Base-by-base conservation (phyloP, 345 rosid genomes). In the Bruguiera gymnorhiza region DNA sequence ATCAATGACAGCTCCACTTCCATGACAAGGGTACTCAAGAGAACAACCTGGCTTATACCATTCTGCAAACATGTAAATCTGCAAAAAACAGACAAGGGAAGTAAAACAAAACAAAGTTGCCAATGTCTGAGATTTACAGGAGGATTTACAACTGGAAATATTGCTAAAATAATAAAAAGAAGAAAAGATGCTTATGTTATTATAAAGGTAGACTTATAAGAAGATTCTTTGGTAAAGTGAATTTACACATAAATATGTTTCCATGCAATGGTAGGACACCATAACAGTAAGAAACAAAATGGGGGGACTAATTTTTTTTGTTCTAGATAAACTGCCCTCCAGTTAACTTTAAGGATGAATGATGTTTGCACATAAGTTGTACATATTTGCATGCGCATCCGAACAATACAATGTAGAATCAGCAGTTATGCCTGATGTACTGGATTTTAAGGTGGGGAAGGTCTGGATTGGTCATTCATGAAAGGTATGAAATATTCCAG, bases 11-110 rank as follows among this genome's bases (percentile, higher is more conserved):
- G 91, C 97, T 31, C 96, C 98, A 29, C 79, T 91, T 26, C 98
- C 98, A 75, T 88, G 84, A 66, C 89, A 76, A 67, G 98, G 98
- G 72, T 90, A 93, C 55, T 93, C 98, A 58, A 93, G 68, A 48
- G 83, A 69, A 82, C 94, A 90, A 53, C 96, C 96, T 52, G 96
- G 94, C 77, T 93, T 91, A 76, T 93, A 93, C 98, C 96, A 93
- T 79, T 91, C 98, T 2, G 97, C 91, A 80, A 93, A 91, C 98
- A 93, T 93, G 86, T 93, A 93, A 55, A 93, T 72, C 97, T 93
- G 88, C 71, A 86, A 68, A 60, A 81, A 29, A 58, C 31, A 32
- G 52, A 58, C 43, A 20, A 57, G 15, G 52, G 48, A 73, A 56
- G 52, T 26, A 8, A 63, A 69, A 20, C 34, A 64, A 43, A 43